These are phyloP conservation scores for Skeletonema grethae DNA, from an alignment of 108 stramenopile genomes.

Conservation along the genomic window DNA sequence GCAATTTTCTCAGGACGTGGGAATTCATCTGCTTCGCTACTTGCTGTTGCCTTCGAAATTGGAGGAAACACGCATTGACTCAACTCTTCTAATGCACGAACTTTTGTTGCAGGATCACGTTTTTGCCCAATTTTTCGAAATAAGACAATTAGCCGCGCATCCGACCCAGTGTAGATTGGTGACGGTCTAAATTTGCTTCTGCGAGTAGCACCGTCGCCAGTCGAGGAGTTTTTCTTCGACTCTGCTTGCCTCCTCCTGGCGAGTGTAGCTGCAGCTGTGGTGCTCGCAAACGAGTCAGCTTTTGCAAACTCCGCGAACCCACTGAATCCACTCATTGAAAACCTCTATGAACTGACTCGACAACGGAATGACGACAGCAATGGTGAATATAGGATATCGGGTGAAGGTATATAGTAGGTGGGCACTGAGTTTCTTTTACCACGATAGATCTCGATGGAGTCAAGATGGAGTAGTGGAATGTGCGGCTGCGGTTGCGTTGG, in stretches of 20 bases:
- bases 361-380: too few species aligned
- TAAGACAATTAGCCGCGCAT: constrained; percentile 47
- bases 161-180: constrained; percentile 73
- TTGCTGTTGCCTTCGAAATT: neutral
- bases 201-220: neutral
- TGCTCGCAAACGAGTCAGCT: constrained; percentile 11
- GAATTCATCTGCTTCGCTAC: constrained; percentile 8
- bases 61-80: constrained; percentile 14
- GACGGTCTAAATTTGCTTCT: constrained; percentile 32
- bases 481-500: too few species aligned
- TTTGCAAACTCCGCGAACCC: constrained; percentile 41
- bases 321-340: constrained; percentile 15
- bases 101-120: constrained; percentile 72
- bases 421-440: too few species aligned
- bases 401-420: too few species aligned
- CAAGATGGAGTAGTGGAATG: too few species aligned
- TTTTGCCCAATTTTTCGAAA: constrained; percentile 81
- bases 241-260: constrained; percentile 21
- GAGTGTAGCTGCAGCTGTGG: constrained; percentile 39
- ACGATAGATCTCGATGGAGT: too few species aligned
- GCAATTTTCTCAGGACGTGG: constrained; percentile 42
- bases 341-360: too few species aligned
- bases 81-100: constrained; percentile 67
- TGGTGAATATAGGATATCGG: too few species aligned
- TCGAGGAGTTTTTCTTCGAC: constrained; percentile 6